Conservation (phyloP, 371 early-diverging fungal species). For the Homolaphlyctis polyrhiza region DNA sequence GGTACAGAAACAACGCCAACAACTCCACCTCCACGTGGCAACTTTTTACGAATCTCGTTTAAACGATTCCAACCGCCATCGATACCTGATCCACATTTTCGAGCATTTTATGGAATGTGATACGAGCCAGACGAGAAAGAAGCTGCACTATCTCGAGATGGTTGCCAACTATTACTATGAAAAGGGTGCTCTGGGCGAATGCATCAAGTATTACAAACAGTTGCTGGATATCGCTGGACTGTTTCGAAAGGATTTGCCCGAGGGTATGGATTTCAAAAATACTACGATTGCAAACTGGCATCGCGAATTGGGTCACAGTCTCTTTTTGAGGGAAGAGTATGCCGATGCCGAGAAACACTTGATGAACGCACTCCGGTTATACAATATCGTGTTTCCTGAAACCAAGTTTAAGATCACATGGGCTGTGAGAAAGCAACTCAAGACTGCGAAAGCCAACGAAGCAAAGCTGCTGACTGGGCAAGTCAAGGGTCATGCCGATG, state of each 20-base stretch:
- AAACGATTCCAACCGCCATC: constrained; percentile 25
- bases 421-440: constrained; percentile 15
- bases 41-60: constrained; percentile 31
- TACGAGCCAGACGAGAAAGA: constrained; percentile 24
- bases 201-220: constrained; percentile 38
- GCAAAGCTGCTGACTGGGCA: too few species aligned
- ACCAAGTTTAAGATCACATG: constrained; percentile 13
- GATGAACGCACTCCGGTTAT: constrained; percentile 14
- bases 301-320: constrained; percentile 43
- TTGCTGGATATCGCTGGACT: constrained; percentile 21
- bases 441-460: too few species aligned
- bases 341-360: constrained; percentile 27
- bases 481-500: too few species aligned
- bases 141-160: constrained; percentile 32
- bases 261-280: constrained; percentile 6
- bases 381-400: constrained; percentile 20
- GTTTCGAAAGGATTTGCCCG: constrained; percentile 8
- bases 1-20: constrained; percentile 39
- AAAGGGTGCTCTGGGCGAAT: constrained; percentile 27
- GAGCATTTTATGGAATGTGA: constrained; percentile 44
- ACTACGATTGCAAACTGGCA: constrained; percentile 30
- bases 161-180: constrained; percentile 38
- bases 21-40: constrained; percentile 38
- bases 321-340: constrained; percentile 18
- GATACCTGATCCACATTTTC: constrained; percentile 34